These are phyloP conservation scores for Simmondsia chinensis DNA, from an alignment of 148 eudicot species.

Conservation along the genomic window DNA sequence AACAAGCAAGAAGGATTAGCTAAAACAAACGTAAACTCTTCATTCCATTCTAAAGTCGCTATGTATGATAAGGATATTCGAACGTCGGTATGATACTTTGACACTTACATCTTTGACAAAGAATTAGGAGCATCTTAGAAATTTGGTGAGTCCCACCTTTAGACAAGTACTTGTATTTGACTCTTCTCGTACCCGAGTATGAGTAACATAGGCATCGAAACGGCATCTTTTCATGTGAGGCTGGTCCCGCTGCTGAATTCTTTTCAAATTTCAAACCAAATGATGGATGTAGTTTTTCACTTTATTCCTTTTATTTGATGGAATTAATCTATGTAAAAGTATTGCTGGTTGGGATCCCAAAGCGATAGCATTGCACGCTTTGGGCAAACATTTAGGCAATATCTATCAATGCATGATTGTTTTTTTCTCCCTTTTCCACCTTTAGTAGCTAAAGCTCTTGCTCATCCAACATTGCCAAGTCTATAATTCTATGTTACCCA, in stretches of 20 bases:
- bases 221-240: not conserved
- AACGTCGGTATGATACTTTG: no score
- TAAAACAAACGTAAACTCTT: no score
- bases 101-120: no score
- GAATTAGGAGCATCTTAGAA: no score
- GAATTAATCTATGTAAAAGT: constrained; percentile 16
- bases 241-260: not conserved
- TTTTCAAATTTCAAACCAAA: not conserved
- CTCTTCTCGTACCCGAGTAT: no score
- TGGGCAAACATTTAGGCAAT: constrained; percentile 7
- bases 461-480: constrained; percentile 5
- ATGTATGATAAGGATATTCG: no score
- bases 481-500: no score
- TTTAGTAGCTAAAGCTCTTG: constrained; percentile 21
- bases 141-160: no score
- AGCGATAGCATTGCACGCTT: constrained; percentile 7
- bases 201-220: no score
- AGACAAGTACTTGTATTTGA: no score
- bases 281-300: constrained; percentile 4
- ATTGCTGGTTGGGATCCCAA: constrained; percentile 20
- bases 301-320: constrained; percentile 4
- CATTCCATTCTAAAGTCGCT: no score
- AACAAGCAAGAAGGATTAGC: no score
- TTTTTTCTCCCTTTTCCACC: not conserved
- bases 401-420: constrained; percentile 6